Percentiles rank a stretch among this genome's conserved stretches.
phyloP scores from a whole-genome alignment of 176 grass and related monocot species.

The Cenchrus fungigraminus region DNA sequence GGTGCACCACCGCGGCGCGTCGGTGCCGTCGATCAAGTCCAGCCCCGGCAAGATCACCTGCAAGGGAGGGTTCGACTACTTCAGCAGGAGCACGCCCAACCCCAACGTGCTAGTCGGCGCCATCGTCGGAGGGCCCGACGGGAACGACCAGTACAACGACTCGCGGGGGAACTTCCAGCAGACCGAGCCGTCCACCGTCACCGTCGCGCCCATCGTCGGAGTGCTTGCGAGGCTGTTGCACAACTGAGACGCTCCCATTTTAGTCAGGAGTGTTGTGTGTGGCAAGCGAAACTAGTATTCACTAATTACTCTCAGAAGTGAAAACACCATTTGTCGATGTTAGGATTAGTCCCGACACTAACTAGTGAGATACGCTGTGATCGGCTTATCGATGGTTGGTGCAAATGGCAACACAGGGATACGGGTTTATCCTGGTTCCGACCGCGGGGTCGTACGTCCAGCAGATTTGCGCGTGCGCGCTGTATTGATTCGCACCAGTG shows the following conservation, averaged over 20 bases:
- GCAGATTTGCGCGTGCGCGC: too few species aligned
- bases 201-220: conserved; percentile 63
- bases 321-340: too few species aligned
- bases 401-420: too few species aligned
- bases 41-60: conserved; percentile 43
- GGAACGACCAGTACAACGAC: conserved; percentile 55
- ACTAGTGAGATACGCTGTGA: too few species aligned
- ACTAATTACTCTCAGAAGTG: background rate
- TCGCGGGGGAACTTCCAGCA: conserved; percentile 51
- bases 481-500: too few species aligned
- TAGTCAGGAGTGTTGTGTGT: background rate
- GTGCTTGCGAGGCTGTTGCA: conserved; percentile 60
- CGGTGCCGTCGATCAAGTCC: conserved; percentile 59
- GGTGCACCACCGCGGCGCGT: conserved; percentile 83
- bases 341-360: too few species aligned
- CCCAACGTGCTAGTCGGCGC: conserved; percentile 71
- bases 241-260: background rate
- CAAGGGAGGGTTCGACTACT: conserved; percentile 47
- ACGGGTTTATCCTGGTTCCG: too few species aligned
- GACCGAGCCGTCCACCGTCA: conserved; percentile 56
- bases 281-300: background rate
- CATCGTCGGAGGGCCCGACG: conserved; percentile 67
- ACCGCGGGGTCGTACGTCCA: too few species aligned
- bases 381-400: too few species aligned
- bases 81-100: conserved; percentile 40